These are phyloP conservation scores for Gastrolobium villosum DNA, from an alignment of 306 rosid species.

Conservation along the genomic window DNA sequence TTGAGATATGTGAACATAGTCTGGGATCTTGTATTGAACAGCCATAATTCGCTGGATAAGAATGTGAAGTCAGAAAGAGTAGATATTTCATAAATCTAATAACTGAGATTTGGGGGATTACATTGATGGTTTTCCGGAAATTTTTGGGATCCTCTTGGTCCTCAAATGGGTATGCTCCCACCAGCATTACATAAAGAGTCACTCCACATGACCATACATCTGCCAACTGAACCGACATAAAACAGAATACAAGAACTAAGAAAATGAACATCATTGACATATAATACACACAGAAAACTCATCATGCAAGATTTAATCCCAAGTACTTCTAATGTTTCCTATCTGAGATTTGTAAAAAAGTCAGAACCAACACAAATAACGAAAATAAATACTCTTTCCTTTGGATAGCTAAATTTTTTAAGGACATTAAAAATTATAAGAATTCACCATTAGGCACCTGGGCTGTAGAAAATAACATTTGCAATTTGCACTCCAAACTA, in stretches of 20 bases:
- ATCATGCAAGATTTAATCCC: constrained; percentile 31
- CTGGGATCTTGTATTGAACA: constrained; percentile 91
- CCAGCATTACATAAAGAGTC: constrained; percentile 91
- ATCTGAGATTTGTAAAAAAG: constrained; percentile 30
- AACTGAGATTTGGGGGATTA: constrained; percentile 41
- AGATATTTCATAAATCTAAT: constrained; percentile 21
- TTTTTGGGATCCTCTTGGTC: constrained; percentile 87
- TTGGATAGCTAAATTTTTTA: neutral
- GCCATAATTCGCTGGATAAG: constrained; percentile 82
- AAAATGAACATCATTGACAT: constrained; percentile 25
- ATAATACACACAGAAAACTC: constrained; percentile 29
- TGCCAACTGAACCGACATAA: constrained; percentile 66
- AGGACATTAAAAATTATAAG: constrained; percentile 18
- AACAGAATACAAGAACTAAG: constrained; percentile 21
- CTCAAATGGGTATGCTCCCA: constrained; percentile 93
- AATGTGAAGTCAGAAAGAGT: constrained; percentile 35
- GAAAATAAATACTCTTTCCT: constrained; percentile 4
- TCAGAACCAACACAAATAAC: constrained; percentile 9
- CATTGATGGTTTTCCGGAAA: constrained; percentile 90
- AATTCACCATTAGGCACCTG: constrained; percentile 14
- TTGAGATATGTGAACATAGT: constrained; percentile 87
- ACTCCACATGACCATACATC: constrained; percentile 97
- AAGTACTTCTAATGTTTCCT: constrained; percentile 22
- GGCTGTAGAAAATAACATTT: neutral
- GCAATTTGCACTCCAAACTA: constrained; percentile 26